Base-by-base conservation (phyloP, 768 basidiomycete species). In the Nidularia pulvinata region DNA sequence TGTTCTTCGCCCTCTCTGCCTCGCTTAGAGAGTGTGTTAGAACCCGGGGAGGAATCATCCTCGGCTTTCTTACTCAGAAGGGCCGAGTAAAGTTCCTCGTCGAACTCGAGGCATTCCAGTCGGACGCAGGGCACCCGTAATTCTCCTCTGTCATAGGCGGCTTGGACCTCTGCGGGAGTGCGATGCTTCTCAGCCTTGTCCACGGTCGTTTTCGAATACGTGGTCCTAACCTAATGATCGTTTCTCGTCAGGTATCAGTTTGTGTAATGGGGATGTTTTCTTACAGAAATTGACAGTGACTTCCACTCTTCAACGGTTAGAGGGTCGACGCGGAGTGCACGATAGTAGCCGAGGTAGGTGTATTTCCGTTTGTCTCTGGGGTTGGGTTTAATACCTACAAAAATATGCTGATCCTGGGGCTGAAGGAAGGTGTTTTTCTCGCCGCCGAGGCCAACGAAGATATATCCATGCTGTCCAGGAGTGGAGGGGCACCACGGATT, bases 401-500 rank as follows among this genome's bases (percentile, higher is more conserved):
- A 83, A 6, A 83, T 52, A 52, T 80, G 72, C 19, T 72, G 73
- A 7, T 65, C 58, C 34, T 78, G 74, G 11, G 76, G 67, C 39
- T 64, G 55, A 37, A 59, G 55, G 58, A 82, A 82, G 6, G 71
- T 70, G 39, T 73, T 65, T 43, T 69, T 65, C 42, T 83, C 81
- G 42, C 65, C 71, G 7, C 76, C 77, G 49, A 82, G 68, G 14
- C 80, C 82, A 30, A 83, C 79, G 46, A 83, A 82, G 66, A 84
- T 78, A 57, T 74, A 84, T 1, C 81, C 82, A 53, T 82, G 78
- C 50, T 76, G 62, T 7, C 81, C 82, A 7, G 80, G 78, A 1
- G 51, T 60, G 5, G 66, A 62, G 2, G 82, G 82, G 45, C 77
- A 78, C 83, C 82, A 84, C 9, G 79, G 78, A 53, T 83, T 83